These are phyloP conservation scores for Fragosphaeria purpurea DNA, from an alignment of 2,329 filamentous ascomycete genomes.

Conservation along the genomic window DNA sequence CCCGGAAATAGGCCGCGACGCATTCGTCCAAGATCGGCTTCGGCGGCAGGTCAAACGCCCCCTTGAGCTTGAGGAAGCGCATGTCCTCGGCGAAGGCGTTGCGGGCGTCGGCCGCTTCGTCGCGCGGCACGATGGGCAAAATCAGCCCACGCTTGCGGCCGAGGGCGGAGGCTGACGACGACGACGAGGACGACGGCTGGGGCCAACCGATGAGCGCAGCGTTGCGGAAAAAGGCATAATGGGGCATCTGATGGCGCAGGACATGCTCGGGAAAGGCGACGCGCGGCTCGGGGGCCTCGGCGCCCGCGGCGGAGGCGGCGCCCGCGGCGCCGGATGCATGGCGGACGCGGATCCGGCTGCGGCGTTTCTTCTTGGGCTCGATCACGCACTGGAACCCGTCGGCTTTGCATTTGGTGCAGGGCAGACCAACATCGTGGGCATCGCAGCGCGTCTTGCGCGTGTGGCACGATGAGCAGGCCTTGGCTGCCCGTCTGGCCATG, in stretches of 20 bases:
- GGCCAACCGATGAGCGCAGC: neutral
- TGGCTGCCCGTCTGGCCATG: too few relatives aligned
- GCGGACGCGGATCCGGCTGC: too few relatives aligned
- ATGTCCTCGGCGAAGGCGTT: slow-evolving; percentile 5
- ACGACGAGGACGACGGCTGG: neutral
- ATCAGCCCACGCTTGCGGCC: neutral
- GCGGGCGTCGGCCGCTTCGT: neutral
- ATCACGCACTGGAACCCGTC: too few relatives aligned
- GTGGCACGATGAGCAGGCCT: too few relatives aligned
- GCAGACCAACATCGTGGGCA: too few relatives aligned
- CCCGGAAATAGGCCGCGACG: slow-evolving; percentile 12
- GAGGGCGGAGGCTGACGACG: too few relatives aligned
- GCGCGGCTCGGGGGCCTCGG: neutral
- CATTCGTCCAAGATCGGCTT: slow-evolving; percentile 11
- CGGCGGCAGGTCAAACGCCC: slow-evolving; percentile 9
- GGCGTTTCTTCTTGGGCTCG: too few relatives aligned
- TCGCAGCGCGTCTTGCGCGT: too few relatives aligned
- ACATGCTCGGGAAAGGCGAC: neutral
- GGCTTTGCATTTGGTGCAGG: too few relatives aligned
- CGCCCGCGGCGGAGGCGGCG: too few relatives aligned
- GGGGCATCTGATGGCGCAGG: neutral
- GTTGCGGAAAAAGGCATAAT: neutral
- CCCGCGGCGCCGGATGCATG: too few relatives aligned
- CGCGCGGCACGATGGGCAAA: neutral
- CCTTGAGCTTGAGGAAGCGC: slow-evolving; percentile 12